Evolutionary conservation across 148 eudicot species (phyloP), one percentile per base, ranked within the genome.

Genomic region (Camellia granthamiana): DNA sequence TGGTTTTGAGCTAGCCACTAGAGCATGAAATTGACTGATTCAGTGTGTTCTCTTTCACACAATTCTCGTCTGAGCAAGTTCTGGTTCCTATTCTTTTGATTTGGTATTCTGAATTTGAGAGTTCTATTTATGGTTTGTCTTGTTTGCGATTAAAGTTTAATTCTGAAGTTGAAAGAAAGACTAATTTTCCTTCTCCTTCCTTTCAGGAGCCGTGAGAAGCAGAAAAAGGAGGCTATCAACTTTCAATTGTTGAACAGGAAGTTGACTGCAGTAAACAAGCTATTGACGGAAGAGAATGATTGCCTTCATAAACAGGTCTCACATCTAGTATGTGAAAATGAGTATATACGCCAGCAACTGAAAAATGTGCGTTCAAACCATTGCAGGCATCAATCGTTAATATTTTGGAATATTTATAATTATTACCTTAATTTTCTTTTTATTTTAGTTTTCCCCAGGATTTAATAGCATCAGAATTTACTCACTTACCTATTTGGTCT

Each of bases 231-330:
- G 69, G 62, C 90, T 30, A 73, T 80, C 2, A 71, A 85, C 77
- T 82, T 88, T 61, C 90, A 86, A 19, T 77, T 74, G 0, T 86
- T 88, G 81, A 88, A 88, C 67, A 76, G 83, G 49, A 88, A 86
- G 76, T 59, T 88, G 75, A 80, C 84, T 13, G 88, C 88, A 3
- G 82, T 80, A 86, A 88, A 88, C 68, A 88, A 86, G 85, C 85
- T 86, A 56, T 80, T 88, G 49, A 88, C 82, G 90, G 90, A 88
- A 80, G 90, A 88, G 71, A 86, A 88, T 80, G 90, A 86, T 55
- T 81, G 90, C 76, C 80, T 88, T 42, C 90, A 88, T 79, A 88
- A 88, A 81, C 87, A 86, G 78, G 88, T 86, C 58, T 83, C 84
- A 58, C 87, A 86, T 9, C 70, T 88, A 83, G 90, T 88, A 59